Percentiles rank a stretch among this genome's conserved stretches.
Evolutionary conservation across 371 early-diverging fungal genomes (phyloP).

Genomic region (Nematocida ironsii): DNA sequence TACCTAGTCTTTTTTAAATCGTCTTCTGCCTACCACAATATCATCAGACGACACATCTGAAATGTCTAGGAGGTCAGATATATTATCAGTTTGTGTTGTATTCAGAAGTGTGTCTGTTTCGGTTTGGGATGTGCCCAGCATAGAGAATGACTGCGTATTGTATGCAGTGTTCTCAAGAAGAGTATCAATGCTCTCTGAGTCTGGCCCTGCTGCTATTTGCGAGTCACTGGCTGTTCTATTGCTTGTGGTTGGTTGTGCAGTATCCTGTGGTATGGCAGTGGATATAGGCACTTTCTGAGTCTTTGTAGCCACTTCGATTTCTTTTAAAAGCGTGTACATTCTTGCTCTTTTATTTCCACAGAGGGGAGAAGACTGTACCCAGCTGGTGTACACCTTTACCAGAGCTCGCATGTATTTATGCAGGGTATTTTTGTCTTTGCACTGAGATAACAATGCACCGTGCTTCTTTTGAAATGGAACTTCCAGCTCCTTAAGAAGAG

Average conservation of each 20-base stretch:
- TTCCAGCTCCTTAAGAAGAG: constrained; percentile 13
- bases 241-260: background rate
- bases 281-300: background rate
- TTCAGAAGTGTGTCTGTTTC: background rate
- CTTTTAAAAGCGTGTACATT: constrained; percentile 23
- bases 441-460: background rate
- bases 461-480: constrained; percentile 2
- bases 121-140: background rate
- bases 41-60: background rate
- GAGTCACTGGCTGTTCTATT: background rate
- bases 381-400: constrained; percentile 7
- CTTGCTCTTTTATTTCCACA: constrained; percentile 54
- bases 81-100: background rate
- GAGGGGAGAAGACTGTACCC: constrained; percentile 39
- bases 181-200: constrained; percentile 14
- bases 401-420: constrained; percentile 33
- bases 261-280: background rate
- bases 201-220: background rate
- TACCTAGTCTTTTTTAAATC: background rate
- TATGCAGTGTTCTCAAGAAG: constrained; percentile 8
- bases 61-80: constrained; percentile 6
- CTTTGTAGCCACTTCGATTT: constrained; percentile 5
- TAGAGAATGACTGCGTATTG: constrained; percentile 9
- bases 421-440: background rate
- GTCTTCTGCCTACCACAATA: background rate